A percentile compares a stretch with the other conserved stretches of the same genome.
These are phyloP conservation scores for Cruciata laevipes DNA, from an alignment of 257 asterid species.

Conservation along the genomic window DNA sequence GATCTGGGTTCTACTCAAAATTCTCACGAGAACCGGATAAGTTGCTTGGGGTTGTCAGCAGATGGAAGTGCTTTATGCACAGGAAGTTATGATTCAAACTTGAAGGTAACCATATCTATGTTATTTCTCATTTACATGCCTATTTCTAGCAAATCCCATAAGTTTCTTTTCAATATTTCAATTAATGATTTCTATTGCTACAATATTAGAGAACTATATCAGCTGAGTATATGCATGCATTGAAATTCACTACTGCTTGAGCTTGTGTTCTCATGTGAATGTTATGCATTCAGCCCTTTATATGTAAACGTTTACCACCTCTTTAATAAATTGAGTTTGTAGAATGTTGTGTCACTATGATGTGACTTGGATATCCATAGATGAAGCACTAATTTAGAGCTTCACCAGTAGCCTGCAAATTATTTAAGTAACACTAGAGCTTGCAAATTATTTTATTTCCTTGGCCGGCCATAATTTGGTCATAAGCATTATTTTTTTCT, in stretches of 20 bases:
- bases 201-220: background rate
- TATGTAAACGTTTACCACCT: background rate
- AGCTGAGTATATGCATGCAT: background rate
- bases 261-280: background rate
- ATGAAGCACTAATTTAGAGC: background rate
- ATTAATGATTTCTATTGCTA: background rate
- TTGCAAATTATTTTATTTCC: background rate
- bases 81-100: constrained; percentile 91
- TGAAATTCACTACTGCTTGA: background rate
- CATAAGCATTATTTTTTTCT: background rate
- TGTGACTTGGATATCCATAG: background rate
- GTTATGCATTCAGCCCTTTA: background rate
- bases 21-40: constrained; percentile 74
- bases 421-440: background rate
- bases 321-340: background rate
- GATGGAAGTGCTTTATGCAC: constrained; percentile 98
- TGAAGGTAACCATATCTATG: constrained; percentile 56
- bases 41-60: constrained; percentile 85
- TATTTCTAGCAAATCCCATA: background rate
- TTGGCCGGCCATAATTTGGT: background rate
- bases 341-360: background rate
- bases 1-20: constrained; percentile 83
- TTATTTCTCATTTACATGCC: background rate
- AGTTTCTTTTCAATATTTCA: background rate
- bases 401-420: background rate